Conservation (phyloP, 306 rosid species). For the Cicer pinnatifidum region DNA sequence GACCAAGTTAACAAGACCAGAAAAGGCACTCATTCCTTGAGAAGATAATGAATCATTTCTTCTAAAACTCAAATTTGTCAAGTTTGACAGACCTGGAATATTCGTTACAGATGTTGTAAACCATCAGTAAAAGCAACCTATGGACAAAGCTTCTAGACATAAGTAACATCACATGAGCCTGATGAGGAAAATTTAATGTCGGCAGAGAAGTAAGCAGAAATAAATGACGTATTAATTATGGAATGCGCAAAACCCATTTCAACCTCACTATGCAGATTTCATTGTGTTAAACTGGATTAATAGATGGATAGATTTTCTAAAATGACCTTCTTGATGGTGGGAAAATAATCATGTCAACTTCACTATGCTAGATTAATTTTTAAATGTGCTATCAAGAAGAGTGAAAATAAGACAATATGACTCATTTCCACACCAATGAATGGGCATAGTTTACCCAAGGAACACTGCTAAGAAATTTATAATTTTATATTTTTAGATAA, state of each 20-base stretch:
- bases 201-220: constrained; percentile 23
- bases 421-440: constrained; percentile 20
- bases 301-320: not conserved
- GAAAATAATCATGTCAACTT: constrained; percentile 25
- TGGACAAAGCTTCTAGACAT: constrained; percentile 11
- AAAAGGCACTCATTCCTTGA: constrained; percentile 75
- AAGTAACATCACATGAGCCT: constrained; percentile 9
- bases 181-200: not conserved
- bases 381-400: not conserved
- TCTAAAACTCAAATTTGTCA: constrained; percentile 85
- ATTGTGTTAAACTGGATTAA: constrained; percentile 1
- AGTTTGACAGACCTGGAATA: constrained; percentile 75
- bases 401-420: not conserved
- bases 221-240: not conserved
- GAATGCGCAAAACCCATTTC: constrained; percentile 25
- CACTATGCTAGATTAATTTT: constrained; percentile 24
- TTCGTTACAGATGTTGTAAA: constrained; percentile 38
- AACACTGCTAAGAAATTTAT: not conserved
- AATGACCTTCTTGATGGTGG: not conserved
- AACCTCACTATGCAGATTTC: constrained; percentile 26
- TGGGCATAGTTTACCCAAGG: constrained; percentile 20
- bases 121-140: constrained; percentile 26
- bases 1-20: constrained; percentile 70
- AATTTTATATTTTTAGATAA: constrained; percentile 6
- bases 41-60: constrained; percentile 82